Evolutionary conservation across 192 early-diverging fungal species (phyloP).

Genomic region (Podochytrium sp.): DNA sequence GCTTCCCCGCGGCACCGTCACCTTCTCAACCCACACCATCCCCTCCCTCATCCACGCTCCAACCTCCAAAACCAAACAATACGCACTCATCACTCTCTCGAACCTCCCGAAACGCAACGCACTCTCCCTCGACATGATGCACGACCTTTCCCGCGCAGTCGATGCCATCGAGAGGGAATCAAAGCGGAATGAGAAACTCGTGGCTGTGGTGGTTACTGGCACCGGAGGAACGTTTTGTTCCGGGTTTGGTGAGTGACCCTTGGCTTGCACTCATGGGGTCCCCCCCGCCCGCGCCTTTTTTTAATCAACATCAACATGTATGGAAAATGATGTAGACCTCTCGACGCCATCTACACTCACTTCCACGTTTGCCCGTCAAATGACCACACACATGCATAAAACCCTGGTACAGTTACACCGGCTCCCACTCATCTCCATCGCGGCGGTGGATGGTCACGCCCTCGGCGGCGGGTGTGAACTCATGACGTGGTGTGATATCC

Average conservation of each 20-base stretch:
- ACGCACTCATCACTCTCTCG: constrained; percentile 15
- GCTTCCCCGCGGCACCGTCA: background rate
- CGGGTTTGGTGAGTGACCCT: constrained; percentile 36
- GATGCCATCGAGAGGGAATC: background rate
- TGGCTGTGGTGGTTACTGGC: constrained; percentile 32
- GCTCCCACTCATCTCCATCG: constrained; percentile 63
- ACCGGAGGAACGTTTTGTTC: constrained; percentile 27
- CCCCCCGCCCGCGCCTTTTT: no score
- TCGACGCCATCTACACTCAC: no score
- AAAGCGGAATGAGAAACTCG: constrained; percentile 2
- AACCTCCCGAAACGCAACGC: constrained; percentile 27
- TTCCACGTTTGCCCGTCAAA: constrained; percentile 36
- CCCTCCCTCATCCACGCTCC: background rate
- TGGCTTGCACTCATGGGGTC: no score
- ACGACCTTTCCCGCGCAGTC: constrained; percentile 18
- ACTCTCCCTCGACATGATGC: constrained; percentile 37
- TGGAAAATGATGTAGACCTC: no score
- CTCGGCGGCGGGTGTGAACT: constrained; percentile 73
- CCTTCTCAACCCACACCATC: background rate
- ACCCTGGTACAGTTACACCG: constrained; percentile 54
- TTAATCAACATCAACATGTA: no score
- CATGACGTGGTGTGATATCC: constrained; percentile 61
- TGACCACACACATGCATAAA: constrained; percentile 66
- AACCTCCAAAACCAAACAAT: background rate
- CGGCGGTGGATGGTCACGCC: constrained; percentile 63